Evolutionary conservation across 768 basidiomycete species (phyloP), one percentile per base, ranked within the genome.

Genomic region (Suillus spraguei): DNA sequence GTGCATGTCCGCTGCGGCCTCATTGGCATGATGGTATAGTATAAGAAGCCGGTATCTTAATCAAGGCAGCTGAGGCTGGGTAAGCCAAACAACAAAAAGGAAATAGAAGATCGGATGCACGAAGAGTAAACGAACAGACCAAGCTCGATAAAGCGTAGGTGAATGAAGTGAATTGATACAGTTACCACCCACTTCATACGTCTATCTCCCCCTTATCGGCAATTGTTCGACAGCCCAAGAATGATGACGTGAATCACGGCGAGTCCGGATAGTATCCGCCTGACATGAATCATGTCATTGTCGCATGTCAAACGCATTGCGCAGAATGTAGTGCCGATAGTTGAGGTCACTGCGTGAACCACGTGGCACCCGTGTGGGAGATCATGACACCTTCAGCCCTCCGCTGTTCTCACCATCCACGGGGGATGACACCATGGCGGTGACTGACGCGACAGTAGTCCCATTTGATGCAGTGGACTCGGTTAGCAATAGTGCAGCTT

Each of bases 401-500:
- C 38, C 22, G 10, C 20, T 17, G 2, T 13, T 58, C 55, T 39
- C 55, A 22, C 14, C 55, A 39, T 24, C 55, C 24, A 28, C 17
- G 38, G 55, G 36, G 14, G 55, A 58, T 58, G 55, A 8, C 10
- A 39, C 55, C 10, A 58, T 1, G 5, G 55, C 62, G 14, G 62
- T 24, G 11, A 64, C 42, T 36, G 66, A 14, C 8, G 65, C 4
- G 20, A 61, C 38, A 11, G 20, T 13, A 38, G 5, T 50, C 61
- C 60, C 55, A 63, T 66, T 63, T 39, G 60, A 49, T 8, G 55
- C 47, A 14, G 65, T 47, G 36, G 63, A 50, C 52, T 70, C 46
- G 14, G 38, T 44, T 35, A 52, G 47, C 6, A 59, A 14, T 20
- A 39, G n/a, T 14, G 59, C 62, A 53, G 63, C 65, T 65, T 68